These are phyloP conservation scores for Sinapis alba DNA, from an alignment of 441 rosid genomes.

Conservation along the genomic window DNA sequence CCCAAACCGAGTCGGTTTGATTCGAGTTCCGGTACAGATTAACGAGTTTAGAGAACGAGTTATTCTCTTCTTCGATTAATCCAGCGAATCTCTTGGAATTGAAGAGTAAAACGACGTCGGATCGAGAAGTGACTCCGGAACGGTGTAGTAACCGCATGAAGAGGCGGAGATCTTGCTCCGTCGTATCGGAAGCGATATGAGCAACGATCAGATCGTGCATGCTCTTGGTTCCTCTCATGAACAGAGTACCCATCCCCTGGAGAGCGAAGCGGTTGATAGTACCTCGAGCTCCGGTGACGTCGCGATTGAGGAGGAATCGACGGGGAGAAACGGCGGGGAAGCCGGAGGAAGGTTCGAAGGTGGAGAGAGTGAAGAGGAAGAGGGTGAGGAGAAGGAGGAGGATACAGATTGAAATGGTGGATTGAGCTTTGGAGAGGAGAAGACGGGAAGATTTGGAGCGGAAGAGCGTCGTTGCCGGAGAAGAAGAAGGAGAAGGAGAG, in stretches of 20 bases:
- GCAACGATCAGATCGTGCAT: slow-evolving; percentile 43
- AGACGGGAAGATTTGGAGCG: slow-evolving; percentile 57
- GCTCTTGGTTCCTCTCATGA: slow-evolving; percentile 59
- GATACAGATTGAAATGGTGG: slow-evolving; percentile 73
- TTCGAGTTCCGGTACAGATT: slow-evolving; percentile 32
- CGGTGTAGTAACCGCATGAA: slow-evolving; percentile 67
- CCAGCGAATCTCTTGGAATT: slow-evolving; percentile 46
- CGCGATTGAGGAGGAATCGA: slow-evolving; percentile 38
- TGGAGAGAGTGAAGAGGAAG: slow-evolving; percentile 84
- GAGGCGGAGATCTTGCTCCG: slow-evolving; percentile 55
- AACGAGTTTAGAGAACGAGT: slow-evolving; percentile 65
- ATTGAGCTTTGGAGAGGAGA: slow-evolving; percentile 68
- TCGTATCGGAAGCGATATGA: slow-evolving; percentile 60
- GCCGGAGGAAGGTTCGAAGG: slow-evolving; percentile 68
- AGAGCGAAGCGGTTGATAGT: slow-evolving; percentile 49
- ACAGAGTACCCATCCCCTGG: slow-evolving; percentile 85
- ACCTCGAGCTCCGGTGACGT: neutral
- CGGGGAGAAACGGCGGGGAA: slow-evolving; percentile 18
- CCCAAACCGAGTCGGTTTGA: slow-evolving; percentile 37
- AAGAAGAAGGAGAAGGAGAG: slow-evolving; percentile 25
- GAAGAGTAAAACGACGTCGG: slow-evolving; percentile 68
- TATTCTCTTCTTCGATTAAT: slow-evolving; percentile 66
- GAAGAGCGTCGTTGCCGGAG: slow-evolving; percentile 35
- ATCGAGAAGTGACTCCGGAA: slow-evolving; percentile 62
- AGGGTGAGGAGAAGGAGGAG: slow-evolving; percentile 70